Evolutionary conservation across 495 filamentous ascomycete genomes (phyloP).

Genomic region (Schizothecium vesticola): DNA sequence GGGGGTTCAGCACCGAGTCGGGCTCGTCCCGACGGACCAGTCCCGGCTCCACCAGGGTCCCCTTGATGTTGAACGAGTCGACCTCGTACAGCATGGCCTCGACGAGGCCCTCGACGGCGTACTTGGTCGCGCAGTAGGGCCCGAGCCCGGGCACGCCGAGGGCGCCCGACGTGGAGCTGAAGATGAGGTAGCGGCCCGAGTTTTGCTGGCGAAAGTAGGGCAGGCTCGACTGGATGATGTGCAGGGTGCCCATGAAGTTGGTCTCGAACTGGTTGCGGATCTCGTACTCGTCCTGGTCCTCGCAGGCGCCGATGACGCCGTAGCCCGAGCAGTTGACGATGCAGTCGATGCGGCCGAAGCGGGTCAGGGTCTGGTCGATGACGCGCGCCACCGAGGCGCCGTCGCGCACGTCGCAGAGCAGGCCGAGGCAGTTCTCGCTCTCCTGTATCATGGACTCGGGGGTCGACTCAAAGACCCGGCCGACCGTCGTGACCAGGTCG

Average conservation of each 20-base stretch:
- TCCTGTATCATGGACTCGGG: conserved; percentile 61
- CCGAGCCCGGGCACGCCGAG: conserved; percentile 87
- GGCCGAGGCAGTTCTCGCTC: conserved; percentile 68
- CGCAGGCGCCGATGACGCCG: conserved; percentile 91
- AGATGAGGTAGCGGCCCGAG: conserved; percentile 82
- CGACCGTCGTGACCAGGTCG: conserved; percentile 85
- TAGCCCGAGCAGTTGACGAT: conserved; percentile 89
- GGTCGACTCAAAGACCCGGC: conserved; percentile 74
- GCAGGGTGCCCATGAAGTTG: conserved; percentile 89
- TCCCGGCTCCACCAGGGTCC: conserved; percentile 86
- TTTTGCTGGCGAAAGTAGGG: conserved; percentile 77
- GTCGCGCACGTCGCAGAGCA: conserved; percentile 85
- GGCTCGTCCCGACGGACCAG: conserved; percentile 73
- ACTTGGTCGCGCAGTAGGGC: conserved; percentile 94
- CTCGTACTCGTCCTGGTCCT: conserved; percentile 94
- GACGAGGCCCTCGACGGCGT: conserved; percentile 89
- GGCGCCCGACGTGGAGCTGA: conserved; percentile 83
- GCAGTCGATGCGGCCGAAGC: conserved; percentile 79
- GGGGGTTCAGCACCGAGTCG: conserved; percentile 44
- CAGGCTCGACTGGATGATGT: conserved; percentile 86
- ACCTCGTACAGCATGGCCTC: conserved; percentile 95
- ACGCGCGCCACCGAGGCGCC: conserved; percentile 69
- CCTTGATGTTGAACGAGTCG: conserved; percentile 85
- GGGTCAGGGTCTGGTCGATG: conserved; percentile 59
- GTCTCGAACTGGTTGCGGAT: conserved; percentile 95